These are phyloP conservation scores for Calonectria pteridis DNA, from an alignment of 2,329 filamentous ascomycete genomes.

Conservation along the genomic window DNA sequence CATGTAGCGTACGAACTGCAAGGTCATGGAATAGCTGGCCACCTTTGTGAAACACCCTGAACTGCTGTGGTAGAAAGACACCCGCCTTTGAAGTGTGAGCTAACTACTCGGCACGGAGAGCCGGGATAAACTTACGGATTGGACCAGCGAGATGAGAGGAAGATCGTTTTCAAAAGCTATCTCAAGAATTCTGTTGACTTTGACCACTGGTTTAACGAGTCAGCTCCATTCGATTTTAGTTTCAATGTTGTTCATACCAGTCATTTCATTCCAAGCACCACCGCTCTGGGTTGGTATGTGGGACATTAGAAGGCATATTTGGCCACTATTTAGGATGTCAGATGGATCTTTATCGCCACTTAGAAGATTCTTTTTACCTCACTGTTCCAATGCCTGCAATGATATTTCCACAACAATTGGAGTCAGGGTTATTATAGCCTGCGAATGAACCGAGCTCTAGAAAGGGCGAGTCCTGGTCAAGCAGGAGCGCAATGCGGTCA, in stretches of 20 bases:
- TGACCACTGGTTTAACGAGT: conserved; percentile 46
- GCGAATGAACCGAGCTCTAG: conserved; percentile 54
- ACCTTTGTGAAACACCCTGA: conserved; percentile 56
- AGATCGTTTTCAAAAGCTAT: conserved; percentile 54
- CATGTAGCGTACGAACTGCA: conserved; percentile 51
- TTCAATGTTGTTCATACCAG: conserved; percentile 32
- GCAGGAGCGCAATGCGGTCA: conserved; percentile 52
- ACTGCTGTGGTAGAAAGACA: conserved; percentile 56
- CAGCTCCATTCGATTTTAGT: background rate
- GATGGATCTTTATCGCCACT: background rate
- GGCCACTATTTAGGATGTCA: conserved; percentile 46
- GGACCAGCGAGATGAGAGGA: conserved; percentile 53
- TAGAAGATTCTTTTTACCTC: background rate
- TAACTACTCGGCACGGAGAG: background rate
- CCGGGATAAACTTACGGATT: conserved; percentile 46
- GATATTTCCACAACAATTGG: conserved; percentile 52
- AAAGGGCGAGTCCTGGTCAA: conserved; percentile 55
- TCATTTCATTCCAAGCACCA: conserved; percentile 58
- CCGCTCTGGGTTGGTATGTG: conserved; percentile 57
- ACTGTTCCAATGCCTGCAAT: conserved; percentile 52
- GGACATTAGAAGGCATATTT: conserved; percentile 53
- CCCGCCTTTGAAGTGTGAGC: conserved; percentile 37
- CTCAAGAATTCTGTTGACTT: conserved; percentile 46
- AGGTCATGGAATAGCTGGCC: conserved; percentile 56
- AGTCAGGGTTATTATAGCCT: conserved; percentile 49